Conservation (phyloP, 495 filamentous ascomycete genomes). For the Aspergillus kassunensis region DNA sequence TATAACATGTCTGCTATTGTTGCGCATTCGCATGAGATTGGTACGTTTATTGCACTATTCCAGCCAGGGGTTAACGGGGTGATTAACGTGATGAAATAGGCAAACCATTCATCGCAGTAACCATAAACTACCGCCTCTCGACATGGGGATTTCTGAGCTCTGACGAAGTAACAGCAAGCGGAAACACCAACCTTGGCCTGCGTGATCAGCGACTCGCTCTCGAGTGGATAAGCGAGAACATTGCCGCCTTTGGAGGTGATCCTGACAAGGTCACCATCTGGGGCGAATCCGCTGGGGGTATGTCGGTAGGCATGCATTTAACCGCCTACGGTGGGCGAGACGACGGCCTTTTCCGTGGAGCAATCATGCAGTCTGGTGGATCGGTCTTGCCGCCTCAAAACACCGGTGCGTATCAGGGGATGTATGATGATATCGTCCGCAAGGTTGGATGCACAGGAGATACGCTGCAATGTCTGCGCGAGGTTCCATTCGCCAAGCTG, state of each 20-base stretch:
- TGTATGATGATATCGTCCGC: slow-evolving; percentile 5
- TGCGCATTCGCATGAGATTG: slow-evolving; percentile 40
- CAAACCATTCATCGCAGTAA: slow-evolving; percentile 58
- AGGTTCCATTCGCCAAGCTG: slow-evolving; percentile 38
- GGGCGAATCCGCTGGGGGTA: slow-evolving; percentile 45
- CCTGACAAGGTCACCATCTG: slow-evolving; percentile 63
- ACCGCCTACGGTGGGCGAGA: slow-evolving; percentile 11
- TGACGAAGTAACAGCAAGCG: slow-evolving; percentile 29
- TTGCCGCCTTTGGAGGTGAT: slow-evolving; percentile 51
- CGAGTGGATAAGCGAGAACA: slow-evolving; percentile 59
- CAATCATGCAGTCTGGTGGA: slow-evolving; percentile 1
- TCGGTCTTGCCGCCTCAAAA: slow-evolving; percentile 4
- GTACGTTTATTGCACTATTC: no score
- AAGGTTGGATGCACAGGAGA: slow-evolving; percentile 34
- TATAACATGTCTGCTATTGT: slow-evolving; percentile 56
- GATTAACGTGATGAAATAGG: slow-evolving; percentile 1
- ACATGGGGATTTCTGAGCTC: slow-evolving; percentile 51
- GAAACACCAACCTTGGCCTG: slow-evolving; percentile 54
- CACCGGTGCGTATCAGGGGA: slow-evolving; percentile 4
- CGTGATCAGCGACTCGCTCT: slow-evolving; percentile 58
- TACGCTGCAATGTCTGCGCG: slow-evolving; percentile 45
- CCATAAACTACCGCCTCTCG: slow-evolving; percentile 55
- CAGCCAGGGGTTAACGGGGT: no score
- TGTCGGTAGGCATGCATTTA: slow-evolving; percentile 11
- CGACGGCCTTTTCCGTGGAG: slow-evolving; percentile 10